A percentile compares a stretch with the other conserved stretches of the same genome.
phyloP scores from a whole-genome alignment of 192 early-diverging fungal genomes.

The Backusella circina region DNA sequence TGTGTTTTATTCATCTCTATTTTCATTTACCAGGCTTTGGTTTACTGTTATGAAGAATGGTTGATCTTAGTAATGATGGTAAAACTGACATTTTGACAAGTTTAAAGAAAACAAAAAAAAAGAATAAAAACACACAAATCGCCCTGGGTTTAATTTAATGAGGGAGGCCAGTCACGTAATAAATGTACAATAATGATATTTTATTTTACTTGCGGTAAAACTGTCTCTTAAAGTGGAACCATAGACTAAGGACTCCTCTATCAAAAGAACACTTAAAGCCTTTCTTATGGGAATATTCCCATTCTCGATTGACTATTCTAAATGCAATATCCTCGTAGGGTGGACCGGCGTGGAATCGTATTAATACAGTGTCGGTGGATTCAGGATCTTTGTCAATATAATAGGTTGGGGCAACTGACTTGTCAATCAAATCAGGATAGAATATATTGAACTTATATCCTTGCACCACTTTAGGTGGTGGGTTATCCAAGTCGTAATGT shows the following conservation, averaged over 20 bases:
- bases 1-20: background rate
- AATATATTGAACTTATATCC: conserved; percentile 99
- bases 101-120: background rate
- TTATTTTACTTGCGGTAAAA: conserved; percentile 67
- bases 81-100: background rate
- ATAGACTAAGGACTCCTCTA: conserved; percentile 74
- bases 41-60: background rate
- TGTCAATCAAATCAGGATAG: conserved; percentile 97
- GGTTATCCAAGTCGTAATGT: conserved; percentile 96
- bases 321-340: conserved; percentile 90
- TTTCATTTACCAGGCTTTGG: background rate
- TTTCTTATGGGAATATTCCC: conserved; percentile 91
- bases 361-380: conserved; percentile 78
- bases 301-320: conserved; percentile 92
- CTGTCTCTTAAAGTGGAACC: conserved; percentile 83
- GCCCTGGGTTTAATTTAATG: background rate
- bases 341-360: conserved; percentile 91
- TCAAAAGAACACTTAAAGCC: conserved; percentile 81
- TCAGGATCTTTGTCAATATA: conserved; percentile 68
- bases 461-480: conserved; percentile 95
- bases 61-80: background rate
- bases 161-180: background rate
- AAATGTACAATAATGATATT: background rate
- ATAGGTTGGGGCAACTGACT: conserved; percentile 87
- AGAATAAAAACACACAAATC: background rate